These are phyloP conservation scores for Pneumocystis canis DNA, from an alignment of 1,139 yeast genomes.

Conservation along the genomic window DNA sequence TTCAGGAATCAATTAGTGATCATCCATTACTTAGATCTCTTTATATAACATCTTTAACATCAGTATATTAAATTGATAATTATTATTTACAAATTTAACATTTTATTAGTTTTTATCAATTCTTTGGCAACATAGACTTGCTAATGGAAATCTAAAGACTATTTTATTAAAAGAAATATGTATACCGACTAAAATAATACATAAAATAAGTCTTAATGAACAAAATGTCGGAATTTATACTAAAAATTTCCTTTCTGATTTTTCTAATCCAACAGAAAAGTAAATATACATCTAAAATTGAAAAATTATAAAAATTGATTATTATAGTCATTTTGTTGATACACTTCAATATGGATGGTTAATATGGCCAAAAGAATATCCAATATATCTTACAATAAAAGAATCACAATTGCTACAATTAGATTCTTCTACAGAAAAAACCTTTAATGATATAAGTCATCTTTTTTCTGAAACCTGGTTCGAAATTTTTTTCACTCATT, in stretches of 20 bases:
- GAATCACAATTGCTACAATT: slow-evolving; percentile 26
- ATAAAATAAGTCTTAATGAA: slow-evolving; percentile 24
- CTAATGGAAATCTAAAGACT: neutral
- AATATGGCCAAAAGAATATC: slow-evolving; percentile 54
- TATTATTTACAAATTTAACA: neutral
- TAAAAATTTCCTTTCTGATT: slow-evolving; percentile 27
- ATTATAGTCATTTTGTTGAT: slow-evolving; percentile 31
- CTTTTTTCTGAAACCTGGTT: slow-evolving; percentile 48
- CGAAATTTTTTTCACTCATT: slow-evolving; percentile 34
- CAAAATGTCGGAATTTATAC: slow-evolving; percentile 31
- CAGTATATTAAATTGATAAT: neutral
- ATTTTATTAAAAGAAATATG: neutral
- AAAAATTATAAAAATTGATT: neutral
- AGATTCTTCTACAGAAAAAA: slow-evolving; percentile 28
- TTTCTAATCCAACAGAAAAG: slow-evolving; percentile 2
- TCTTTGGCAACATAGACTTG: neutral
- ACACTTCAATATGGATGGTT: slow-evolving; percentile 54
- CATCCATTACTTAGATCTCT: neutral
- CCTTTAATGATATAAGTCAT: slow-evolving; percentile 34
- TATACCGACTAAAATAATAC: neutral
- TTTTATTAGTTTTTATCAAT: neutral
- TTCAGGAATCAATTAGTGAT: neutral
- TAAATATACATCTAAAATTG: neutral
- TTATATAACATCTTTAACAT: neutral
- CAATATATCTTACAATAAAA: slow-evolving; percentile 31